Conservation (phyloP, 192 early-diverging fungal genomes). For the Entomortierella lignicola region DNA sequence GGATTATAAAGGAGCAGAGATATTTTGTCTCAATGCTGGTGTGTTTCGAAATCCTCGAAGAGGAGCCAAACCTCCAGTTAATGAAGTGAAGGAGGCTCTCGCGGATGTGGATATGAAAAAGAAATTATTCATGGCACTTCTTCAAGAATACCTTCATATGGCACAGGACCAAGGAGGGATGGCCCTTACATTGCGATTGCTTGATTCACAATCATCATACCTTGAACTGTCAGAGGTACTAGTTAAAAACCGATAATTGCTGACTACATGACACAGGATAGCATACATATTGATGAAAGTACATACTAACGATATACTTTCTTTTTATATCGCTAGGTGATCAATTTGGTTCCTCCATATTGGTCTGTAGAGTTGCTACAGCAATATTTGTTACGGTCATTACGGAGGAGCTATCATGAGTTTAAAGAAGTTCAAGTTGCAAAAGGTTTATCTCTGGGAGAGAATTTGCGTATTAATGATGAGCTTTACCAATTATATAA, state of each 20-base stretch:
- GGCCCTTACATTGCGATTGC: conserved; percentile 26
- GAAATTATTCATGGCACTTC: conserved; percentile 58
- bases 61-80: not conserved
- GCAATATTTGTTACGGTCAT: conserved; percentile 57
- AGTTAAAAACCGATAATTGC: no score
- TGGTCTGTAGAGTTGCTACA: conserved; percentile 66
- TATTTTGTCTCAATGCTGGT: conserved; percentile 64
- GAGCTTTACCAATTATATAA: conserved; percentile 56
- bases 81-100: conserved; percentile 18
- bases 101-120: conserved; percentile 20
- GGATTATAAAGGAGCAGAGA: conserved; percentile 67
- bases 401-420: conserved; percentile 58
- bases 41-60: conserved; percentile 36
- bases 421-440: conserved; percentile 60
- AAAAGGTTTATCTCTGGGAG: conserved; percentile 60
- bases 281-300: no score
- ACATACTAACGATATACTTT: no score
- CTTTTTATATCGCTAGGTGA: no score
- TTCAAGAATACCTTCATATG: conserved; percentile 62
- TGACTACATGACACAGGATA: no score
- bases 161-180: conserved; percentile 50
- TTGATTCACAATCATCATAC: conserved; percentile 67
- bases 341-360: conserved; percentile 58
- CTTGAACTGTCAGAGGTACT: conserved; percentile 63
- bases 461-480: conserved; percentile 59